These are phyloP conservation scores for Pinus taeda DNA, from an alignment of 75 land plant species.

Conservation along the genomic window DNA sequence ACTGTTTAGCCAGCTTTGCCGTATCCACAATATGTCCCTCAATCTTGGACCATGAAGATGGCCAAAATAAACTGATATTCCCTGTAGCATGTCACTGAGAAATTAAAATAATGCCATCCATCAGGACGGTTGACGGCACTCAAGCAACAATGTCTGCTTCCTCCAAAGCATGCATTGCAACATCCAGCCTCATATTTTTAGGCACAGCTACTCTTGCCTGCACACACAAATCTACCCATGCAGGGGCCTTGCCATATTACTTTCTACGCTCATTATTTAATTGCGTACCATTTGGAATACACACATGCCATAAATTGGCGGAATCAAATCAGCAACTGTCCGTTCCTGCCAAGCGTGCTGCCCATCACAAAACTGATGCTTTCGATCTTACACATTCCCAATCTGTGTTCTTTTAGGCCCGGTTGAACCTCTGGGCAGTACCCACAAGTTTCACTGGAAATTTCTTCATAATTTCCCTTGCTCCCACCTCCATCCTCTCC, in stretches of 20 bases:
- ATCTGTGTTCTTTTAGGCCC: conserved; percentile 57
- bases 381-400: conserved; percentile 39
- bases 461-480: conserved; percentile 44
- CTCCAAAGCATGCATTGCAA: conserved; percentile 36
- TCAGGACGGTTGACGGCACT: too few relatives aligned
- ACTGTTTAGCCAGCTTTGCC: too few relatives aligned
- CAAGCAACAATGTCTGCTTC: conserved; percentile 49
- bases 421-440: conserved; percentile 60
- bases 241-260: conserved; percentile 68
- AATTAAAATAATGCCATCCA: too few relatives aligned
- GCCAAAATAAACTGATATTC: too few relatives aligned
- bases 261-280: conserved; percentile 38
- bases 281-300: conserved; percentile 20
- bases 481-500: too few relatives aligned
- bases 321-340: conserved; percentile 48
- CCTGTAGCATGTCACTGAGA: too few relatives aligned
- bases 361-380: conserved; percentile 46
- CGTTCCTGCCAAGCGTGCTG: conserved; percentile 61
- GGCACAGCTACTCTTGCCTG: conserved; percentile 62
- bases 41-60: too few relatives aligned
- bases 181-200: conserved; percentile 51
- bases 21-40: too few relatives aligned
- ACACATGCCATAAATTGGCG: conserved; percentile 57
- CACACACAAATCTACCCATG: conserved; percentile 59
- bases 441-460: conserved; percentile 49